Evolutionary conservation across 1,284 basidiomycete genomes (phyloP), one percentile per base, ranked within the genome.

Genomic region (Rhodotorula sp.): DNA sequence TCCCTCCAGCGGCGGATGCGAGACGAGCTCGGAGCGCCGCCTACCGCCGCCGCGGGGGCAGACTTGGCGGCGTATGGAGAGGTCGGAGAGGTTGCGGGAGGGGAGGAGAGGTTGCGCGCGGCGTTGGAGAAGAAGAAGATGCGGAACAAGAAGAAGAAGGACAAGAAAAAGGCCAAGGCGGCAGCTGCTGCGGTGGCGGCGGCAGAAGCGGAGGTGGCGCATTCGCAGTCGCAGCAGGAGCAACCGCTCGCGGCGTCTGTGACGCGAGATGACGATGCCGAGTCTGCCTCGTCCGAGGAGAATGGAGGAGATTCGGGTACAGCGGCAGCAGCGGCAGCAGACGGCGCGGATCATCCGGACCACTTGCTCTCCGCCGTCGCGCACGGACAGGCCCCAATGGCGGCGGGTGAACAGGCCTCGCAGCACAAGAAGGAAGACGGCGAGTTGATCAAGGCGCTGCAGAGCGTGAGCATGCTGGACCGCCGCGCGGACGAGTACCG

Each of bases 401-500:
- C 26, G 26, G 14, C n/a, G n/a, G 22, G 22, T 6, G 22, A 59
- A 12, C 57, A 45, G 57, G 20, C n/a, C 24, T 26, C 24, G 53
- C n/a, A 54, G 2, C 26, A 26, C 14, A 54, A 54, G 33, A 64
- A 66, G 66, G 69, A 71, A 26, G 69, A 71, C 51, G 59, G 66
- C 37, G 70, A 68, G 37, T 29, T 71, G 24, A 62, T 68, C 60
- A 71, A 71, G 51, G 70, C 67, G 48, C 45, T 71, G 20, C 64
- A 71, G 46, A 63, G 60, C 48, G 70, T 68, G 2, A 66, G 63
- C 29, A 49, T 68, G 64, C 51, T 71, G 15, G 70, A 71, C 33
- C 67, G 67, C 4, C 56, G 67, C 6, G 70, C 71, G 17, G 67
- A 67, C 48, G 71, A 72, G 65, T 72, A 72, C 60, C 49, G 65